Evolutionary conservation across 192 early-diverging fungal species (phyloP).

Genomic region (Podila epicladia): DNA sequence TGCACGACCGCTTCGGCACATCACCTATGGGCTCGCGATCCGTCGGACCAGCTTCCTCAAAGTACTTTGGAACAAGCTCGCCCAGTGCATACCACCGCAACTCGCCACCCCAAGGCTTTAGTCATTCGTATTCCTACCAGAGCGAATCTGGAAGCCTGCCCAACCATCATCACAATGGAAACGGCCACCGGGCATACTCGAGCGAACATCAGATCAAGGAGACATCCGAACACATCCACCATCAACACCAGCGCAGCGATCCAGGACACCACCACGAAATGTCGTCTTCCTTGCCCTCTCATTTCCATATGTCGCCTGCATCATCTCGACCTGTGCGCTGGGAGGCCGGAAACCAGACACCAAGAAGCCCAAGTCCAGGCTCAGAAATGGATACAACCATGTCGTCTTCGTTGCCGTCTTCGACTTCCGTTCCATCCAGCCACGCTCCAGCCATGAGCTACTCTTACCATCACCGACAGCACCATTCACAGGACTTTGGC

Average conservation of each 20-base stretch:
- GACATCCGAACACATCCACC: neutral
- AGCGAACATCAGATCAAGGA: neutral
- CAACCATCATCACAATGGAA: neutral
- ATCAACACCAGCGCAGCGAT: slow-evolving; percentile 19
- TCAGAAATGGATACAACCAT: slow-evolving; percentile 43
- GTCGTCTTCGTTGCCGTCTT: slow-evolving; percentile 30
- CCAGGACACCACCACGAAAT: slow-evolving; percentile 28
- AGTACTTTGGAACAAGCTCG: slow-evolving; percentile 47
- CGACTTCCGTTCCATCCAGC: slow-evolving; percentile 3
- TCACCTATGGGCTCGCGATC: slow-evolving; percentile 33
- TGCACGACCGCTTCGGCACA: slow-evolving; percentile 32
- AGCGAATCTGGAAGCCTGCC: neutral
- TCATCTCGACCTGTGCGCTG: slow-evolving; percentile 35
- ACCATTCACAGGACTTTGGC: slow-evolving; percentile 46
- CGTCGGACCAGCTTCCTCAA: slow-evolving; percentile 28
- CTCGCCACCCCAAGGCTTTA: slow-evolving; percentile 5
- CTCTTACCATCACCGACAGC: slow-evolving; percentile 32
- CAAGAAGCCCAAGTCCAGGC: slow-evolving; percentile 32
- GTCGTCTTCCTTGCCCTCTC: slow-evolving; percentile 46
- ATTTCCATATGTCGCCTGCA: slow-evolving; percentile 30
- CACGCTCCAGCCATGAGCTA: neutral
- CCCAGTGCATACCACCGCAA: slow-evolving; percentile 31
- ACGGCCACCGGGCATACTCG: slow-evolving; percentile 1
- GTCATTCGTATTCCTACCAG: neutral
- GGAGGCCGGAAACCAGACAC: slow-evolving; percentile 24